A percentile compares a stretch with the other conserved stretches of the same genome.
phyloP scores from a whole-genome alignment of 108 stramenopile genomes.

The Aurantiochytrium sp. region DNA sequence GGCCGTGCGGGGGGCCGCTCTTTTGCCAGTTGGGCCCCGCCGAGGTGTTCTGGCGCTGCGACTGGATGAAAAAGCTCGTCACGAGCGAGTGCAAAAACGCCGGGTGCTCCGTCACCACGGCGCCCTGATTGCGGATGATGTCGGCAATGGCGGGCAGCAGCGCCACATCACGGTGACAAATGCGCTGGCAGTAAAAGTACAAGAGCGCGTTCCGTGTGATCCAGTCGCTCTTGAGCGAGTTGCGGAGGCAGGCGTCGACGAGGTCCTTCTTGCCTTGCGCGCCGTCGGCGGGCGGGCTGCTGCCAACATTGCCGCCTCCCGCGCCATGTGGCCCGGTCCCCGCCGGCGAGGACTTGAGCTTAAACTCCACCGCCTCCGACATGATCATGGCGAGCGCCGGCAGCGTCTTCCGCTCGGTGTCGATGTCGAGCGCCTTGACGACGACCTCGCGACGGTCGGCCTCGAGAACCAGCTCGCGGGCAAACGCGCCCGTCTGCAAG shows the following conservation, averaged over 20 bases:
- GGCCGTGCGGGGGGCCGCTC: neutral
- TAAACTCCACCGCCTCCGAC: neutral
- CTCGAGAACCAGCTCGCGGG: neutral
- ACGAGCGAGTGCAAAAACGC: constrained; percentile 18
- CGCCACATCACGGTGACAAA: neutral
- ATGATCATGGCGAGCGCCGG: neutral
- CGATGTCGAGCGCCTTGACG: neutral
- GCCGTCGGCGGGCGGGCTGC: too few species aligned
- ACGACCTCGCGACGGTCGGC: neutral
- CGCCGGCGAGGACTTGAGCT: neutral
- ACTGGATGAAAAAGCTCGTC: constrained; percentile 3
- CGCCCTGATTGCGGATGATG: neutral
- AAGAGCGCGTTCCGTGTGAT: neutral
- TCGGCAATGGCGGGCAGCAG: neutral
- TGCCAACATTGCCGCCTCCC: neutral
- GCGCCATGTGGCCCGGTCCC: neutral
- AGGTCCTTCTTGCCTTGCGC: too few species aligned
- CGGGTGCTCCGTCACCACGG: neutral
- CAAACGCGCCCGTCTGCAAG: neutral
- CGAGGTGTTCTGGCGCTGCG: neutral
- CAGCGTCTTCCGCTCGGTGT: neutral
- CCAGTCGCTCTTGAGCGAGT: neutral
- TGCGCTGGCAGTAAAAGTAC: neutral
- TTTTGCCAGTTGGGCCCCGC: neutral
- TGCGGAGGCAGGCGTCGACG: neutral